Conservation (phyloP, 495 filamentous ascomycete species). For the Podospora appendiculata region DNA sequence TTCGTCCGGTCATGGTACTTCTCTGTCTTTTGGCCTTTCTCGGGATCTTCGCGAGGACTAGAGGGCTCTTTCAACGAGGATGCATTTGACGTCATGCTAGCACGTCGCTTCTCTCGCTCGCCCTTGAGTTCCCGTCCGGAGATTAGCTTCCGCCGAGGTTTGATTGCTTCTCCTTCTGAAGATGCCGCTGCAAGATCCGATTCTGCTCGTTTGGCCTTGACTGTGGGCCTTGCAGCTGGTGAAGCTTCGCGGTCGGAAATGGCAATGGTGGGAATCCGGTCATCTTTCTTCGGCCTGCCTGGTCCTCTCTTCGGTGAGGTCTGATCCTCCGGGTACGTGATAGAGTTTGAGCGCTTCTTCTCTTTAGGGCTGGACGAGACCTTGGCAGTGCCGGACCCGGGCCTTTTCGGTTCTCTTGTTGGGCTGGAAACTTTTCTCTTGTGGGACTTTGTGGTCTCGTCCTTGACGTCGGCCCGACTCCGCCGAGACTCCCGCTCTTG, state of each 20-base stretch:
- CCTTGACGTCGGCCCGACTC: constrained; percentile 39
- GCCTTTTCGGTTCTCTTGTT: constrained; percentile 34
- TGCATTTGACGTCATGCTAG: constrained; percentile 40
- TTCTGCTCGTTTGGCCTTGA: constrained; percentile 39
- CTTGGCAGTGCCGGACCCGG: constrained; percentile 15
- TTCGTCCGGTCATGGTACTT: constrained; percentile 43
- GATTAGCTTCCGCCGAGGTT: constrained; percentile 52
- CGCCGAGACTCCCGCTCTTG: constrained; percentile 48
- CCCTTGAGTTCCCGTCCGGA: constrained; percentile 51
- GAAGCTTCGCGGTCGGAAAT: constrained; percentile 48
- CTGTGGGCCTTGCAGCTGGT: constrained; percentile 30
- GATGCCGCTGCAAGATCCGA: constrained; percentile 38
- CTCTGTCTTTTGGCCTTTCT: constrained; percentile 32
- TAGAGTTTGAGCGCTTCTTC: constrained; percentile 31
- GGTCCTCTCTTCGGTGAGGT: constrained; percentile 40
- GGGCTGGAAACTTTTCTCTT: constrained; percentile 45
- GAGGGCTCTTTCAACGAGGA: constrained; percentile 31
- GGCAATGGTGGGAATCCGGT: constrained; percentile 32
- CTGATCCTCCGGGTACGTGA: constrained; percentile 31
- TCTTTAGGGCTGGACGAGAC: constrained; percentile 33
- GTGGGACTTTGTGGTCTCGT: constrained; percentile 28
- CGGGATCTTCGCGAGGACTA: constrained; percentile 35
- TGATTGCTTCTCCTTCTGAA: constrained; percentile 45
- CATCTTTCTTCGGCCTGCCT: constrained; percentile 41
- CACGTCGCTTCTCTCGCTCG: constrained; percentile 44